Conservation (phyloP, 345 rosid genomes). For the Pseudoturritis turrita region DNA sequence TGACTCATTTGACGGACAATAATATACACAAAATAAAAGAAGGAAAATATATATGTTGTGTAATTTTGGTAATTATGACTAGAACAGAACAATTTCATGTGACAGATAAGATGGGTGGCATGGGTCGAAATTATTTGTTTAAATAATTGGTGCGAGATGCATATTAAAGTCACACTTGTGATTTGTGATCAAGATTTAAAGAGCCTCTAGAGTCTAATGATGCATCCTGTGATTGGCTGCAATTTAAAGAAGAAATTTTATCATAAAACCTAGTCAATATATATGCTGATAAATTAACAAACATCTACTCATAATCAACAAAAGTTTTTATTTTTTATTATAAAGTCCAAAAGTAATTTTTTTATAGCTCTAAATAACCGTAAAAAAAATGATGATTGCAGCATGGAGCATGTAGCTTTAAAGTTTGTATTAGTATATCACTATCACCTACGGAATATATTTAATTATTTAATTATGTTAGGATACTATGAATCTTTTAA, state of each 20-base stretch:
- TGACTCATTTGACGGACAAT: too few species aligned
- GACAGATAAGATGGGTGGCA: conserved; percentile 1
- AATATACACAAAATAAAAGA: too few species aligned
- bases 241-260: conserved; percentile 9
- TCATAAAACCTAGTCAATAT: neutral
- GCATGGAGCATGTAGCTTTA: too few species aligned
- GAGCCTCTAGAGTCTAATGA: conserved; percentile 20
- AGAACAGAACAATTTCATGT: neutral
- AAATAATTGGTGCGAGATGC: conserved; percentile 10
- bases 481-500: too few species aligned
- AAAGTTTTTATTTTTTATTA: neutral
- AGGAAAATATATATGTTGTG: too few species aligned
- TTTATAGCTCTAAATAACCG: too few species aligned
- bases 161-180: conserved; percentile 16
- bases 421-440: too few species aligned
- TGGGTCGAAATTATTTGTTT: neutral
- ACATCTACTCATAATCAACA: neutral
- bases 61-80: too few species aligned
- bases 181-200: conserved; percentile 29
- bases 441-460: too few species aligned
- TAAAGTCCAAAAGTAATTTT: neutral
- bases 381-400: too few species aligned
- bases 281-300: neutral
- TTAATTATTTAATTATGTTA: too few species aligned
- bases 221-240: conserved; percentile 3